These are phyloP conservation scores for Acacia pycnantha DNA, from an alignment of 331 rosid genomes.

Conservation along the genomic window DNA sequence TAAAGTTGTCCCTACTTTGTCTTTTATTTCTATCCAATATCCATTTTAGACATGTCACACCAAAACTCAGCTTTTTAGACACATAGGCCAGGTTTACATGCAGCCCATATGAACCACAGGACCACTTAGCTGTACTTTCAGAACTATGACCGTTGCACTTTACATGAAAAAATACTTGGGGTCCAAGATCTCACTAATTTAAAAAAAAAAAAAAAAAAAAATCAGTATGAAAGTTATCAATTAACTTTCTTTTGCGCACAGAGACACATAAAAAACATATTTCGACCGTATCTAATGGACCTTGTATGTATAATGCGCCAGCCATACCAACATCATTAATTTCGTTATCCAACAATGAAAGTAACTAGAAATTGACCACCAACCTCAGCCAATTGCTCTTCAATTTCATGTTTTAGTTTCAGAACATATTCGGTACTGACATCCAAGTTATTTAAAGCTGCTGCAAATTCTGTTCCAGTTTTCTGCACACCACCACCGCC, in stretches of 20 bases:
- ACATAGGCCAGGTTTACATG: background rate
- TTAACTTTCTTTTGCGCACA: background rate
- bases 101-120: background rate
- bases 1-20: background rate
- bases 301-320: background rate
- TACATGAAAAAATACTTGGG: background rate
- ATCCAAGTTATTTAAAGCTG: slow-evolving; percentile 86
- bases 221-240: background rate
- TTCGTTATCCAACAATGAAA: slow-evolving; percentile 5
- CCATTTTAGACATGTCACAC: background rate
- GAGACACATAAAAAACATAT: background rate
- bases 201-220: background rate
- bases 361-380: slow-evolving; percentile 26
- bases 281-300: background rate
- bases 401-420: slow-evolving; percentile 85
- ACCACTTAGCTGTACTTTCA: background rate
- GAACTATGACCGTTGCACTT: background rate
- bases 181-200: background rate
- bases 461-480: slow-evolving; percentile 82
- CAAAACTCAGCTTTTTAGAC: background rate
- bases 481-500: slow-evolving; percentile 86
- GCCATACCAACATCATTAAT: background rate
- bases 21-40: background rate
- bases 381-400: slow-evolving; percentile 95
- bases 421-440: slow-evolving; percentile 83